These are phyloP conservation scores for Penicillium diatomitis DNA, from an alignment of 495 filamentous ascomycete species.

Conservation along the genomic window DNA sequence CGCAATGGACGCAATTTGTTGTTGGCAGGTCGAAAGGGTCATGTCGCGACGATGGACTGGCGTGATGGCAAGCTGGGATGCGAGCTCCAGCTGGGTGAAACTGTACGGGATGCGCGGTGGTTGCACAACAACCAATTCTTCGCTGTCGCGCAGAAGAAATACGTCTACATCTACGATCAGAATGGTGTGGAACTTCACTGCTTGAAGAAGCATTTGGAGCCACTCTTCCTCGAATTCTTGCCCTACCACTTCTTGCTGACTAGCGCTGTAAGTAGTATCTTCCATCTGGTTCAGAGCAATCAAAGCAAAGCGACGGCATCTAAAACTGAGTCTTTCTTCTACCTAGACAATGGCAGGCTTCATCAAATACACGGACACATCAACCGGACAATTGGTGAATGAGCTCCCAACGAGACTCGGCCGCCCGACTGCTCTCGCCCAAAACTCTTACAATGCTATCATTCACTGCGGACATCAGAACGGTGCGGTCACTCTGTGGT, in stretches of 20 bases:
- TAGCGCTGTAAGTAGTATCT: conserved; percentile 53
- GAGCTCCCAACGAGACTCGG: conserved; percentile 79
- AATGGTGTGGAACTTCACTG: conserved; percentile 87
- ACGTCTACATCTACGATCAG: conserved; percentile 89
- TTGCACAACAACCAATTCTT: conserved; percentile 94
- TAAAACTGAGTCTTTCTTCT: too few relatives aligned
- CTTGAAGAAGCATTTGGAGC: conserved; percentile 79
- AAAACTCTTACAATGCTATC: conserved; percentile 88
- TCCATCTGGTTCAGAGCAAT: neutral
- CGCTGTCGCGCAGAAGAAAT: conserved; percentile 96
- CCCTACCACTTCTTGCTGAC: conserved; percentile 93
- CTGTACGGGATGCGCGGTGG: conserved; percentile 81
- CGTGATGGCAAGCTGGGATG: conserved; percentile 80
- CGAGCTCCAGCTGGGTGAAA: conserved; percentile 84
- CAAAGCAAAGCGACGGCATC: too few relatives aligned
- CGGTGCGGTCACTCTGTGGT: conserved; percentile 89
- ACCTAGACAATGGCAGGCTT: conserved; percentile 67
- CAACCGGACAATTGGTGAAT: conserved; percentile 75
- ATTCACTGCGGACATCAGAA: conserved; percentile 89
- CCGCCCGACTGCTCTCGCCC: conserved; percentile 70
- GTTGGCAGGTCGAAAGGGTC: conserved; percentile 82
- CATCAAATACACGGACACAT: conserved; percentile 91
- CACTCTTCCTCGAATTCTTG: conserved; percentile 90
- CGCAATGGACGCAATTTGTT: conserved; percentile 79
- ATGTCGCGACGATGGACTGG: conserved; percentile 97